These are phyloP conservation scores for Mycena filopes DNA, from an alignment of 768 basidiomycete genomes.

Conservation along the genomic window DNA sequence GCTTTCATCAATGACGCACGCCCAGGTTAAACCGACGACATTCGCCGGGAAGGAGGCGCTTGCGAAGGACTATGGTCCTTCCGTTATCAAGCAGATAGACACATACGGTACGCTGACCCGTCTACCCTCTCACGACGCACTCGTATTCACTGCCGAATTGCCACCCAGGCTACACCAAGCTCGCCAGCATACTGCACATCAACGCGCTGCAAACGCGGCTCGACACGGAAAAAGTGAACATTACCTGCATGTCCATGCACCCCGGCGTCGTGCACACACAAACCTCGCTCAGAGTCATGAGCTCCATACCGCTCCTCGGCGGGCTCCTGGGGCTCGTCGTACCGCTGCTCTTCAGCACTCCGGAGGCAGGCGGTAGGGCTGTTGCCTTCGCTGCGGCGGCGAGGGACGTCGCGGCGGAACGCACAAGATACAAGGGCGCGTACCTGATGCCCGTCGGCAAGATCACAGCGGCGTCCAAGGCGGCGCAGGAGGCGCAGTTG, in stretches of 20 bases:
- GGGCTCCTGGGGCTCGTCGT: conserved; percentile 34
- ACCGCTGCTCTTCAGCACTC: conserved; percentile 32
- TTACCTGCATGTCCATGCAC: conserved; percentile 41
- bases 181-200: conserved; percentile 41
- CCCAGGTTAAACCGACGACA: too few species aligned
- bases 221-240: conserved; percentile 36
- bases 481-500: conserved; percentile 34
- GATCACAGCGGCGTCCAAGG: conserved; percentile 6
- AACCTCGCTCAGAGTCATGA: conserved; percentile 6
- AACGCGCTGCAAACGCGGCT: conserved; percentile 55
- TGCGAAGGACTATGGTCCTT: too few species aligned
- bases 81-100: too few species aligned
- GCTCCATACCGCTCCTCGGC: conserved; percentile 18
- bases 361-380: conserved; percentile 39
- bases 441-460: conserved; percentile 41
- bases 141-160: neutral
- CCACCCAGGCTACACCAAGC: conserved; percentile 32
- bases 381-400: conserved; percentile 43
- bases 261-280: conserved; percentile 45
- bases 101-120: neutral
- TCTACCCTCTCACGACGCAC: too few species aligned
- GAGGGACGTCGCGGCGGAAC: conserved; percentile 32
- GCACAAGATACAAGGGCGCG: conserved; percentile 41
- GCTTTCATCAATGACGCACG: too few species aligned
- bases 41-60: too few species aligned